Evolutionary conservation across 2,329 filamentous ascomycete genomes (phyloP).

Genomic region (Pseudogymnoascus sp.): DNA sequence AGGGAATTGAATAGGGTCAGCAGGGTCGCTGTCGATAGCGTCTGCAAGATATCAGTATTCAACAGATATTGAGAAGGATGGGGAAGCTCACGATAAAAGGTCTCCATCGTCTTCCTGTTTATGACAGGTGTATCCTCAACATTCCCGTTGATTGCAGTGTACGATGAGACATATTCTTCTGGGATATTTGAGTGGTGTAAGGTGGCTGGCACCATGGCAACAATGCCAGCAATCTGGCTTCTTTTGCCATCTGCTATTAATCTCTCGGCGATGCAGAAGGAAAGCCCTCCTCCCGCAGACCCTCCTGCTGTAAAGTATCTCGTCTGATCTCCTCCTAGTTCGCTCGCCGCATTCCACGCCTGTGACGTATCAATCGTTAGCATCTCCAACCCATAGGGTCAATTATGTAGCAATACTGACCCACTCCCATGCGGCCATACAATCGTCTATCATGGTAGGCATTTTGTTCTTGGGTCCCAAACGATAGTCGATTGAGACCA

Average conservation of each 20-base stretch:
- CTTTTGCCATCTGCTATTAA: constrained; percentile 17
- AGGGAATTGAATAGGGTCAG: constrained; percentile 17
- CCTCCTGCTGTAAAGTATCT: constrained; percentile 19
- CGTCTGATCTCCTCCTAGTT: constrained; percentile 12
- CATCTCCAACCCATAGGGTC: neutral
- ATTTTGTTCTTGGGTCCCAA: constrained; percentile 19
- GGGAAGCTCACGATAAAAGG: constrained; percentile 14
- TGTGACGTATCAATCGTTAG: constrained; percentile 12
- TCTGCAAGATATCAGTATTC: neutral
- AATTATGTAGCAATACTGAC: constrained; percentile 10
- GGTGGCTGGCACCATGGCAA: constrained; percentile 20
- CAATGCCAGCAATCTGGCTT: constrained; percentile 17
- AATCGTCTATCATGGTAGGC: constrained; percentile 27
- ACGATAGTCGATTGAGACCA: constrained; percentile 31
- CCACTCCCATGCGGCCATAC: constrained; percentile 19
- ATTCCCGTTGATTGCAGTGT: constrained; percentile 20
- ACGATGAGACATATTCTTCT: constrained; percentile 13
- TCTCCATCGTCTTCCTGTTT: constrained; percentile 16
- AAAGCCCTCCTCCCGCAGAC: constrained; percentile 22
- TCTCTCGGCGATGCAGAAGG: constrained; percentile 18
- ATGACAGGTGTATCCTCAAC: constrained; percentile 17
- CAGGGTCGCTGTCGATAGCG: constrained; percentile 10
- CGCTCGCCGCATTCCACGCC: constrained; percentile 16
- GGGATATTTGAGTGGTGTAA: constrained; percentile 20
- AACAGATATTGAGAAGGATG: neutral